These are phyloP conservation scores for Pleodorina starrii DNA, from an alignment of 139 green algal species.

Conservation along the genomic window DNA sequence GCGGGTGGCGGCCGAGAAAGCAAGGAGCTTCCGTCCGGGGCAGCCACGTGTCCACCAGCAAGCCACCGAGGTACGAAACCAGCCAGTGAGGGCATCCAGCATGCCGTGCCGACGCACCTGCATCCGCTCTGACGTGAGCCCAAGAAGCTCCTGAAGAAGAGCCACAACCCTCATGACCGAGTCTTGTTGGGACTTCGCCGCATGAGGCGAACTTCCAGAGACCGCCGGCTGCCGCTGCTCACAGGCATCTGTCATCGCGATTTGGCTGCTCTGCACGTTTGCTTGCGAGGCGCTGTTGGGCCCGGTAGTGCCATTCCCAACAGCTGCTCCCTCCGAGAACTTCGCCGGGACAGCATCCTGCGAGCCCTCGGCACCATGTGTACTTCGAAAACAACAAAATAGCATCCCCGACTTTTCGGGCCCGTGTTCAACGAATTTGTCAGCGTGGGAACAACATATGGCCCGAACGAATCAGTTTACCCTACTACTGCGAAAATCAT, in stretches of 20 bases:
- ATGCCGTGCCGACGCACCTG: constrained; percentile 28
- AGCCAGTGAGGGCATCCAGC: too few species aligned
- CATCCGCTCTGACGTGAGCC: constrained; percentile 41
- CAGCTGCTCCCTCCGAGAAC: constrained; percentile 5
- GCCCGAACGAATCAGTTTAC: too few species aligned
- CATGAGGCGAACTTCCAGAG: background rate
- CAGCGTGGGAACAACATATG: too few species aligned
- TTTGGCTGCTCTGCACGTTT: background rate
- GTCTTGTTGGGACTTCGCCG: background rate
- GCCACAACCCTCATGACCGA: constrained; percentile 52
- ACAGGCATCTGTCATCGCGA: too few species aligned
- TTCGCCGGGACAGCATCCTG: background rate
- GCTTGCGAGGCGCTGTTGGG: background rate
- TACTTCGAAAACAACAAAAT: constrained; percentile 52
- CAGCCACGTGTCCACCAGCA: too few species aligned
- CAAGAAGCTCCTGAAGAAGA: constrained; percentile 64
- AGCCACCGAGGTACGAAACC: too few species aligned
- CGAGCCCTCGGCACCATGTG: background rate
- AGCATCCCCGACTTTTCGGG: constrained; percentile 18
- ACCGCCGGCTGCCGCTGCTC: background rate
- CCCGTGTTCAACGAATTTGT: too few species aligned
- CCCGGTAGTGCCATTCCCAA: background rate
- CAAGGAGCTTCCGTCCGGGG: too few species aligned
- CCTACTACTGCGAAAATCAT: too few species aligned
- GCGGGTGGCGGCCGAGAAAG: too few species aligned